Percentiles rank a stretch among this genome's conserved stretches.
Conservation (phyloP, 305 asterid genomes). For the Plantago rigida region DNA sequence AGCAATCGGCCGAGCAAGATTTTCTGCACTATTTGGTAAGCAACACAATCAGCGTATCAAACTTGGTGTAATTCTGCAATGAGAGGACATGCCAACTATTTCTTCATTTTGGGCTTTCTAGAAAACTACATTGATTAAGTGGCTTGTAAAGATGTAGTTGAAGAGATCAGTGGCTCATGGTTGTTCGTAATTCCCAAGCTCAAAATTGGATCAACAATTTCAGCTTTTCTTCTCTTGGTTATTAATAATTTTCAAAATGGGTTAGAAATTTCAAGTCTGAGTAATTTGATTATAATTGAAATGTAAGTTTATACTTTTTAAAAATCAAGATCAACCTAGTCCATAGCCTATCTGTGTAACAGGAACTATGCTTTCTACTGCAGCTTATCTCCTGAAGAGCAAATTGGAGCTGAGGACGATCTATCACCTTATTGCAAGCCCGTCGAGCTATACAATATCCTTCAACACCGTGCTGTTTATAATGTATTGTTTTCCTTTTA, state of each 20-base stretch:
- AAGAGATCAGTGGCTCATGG: neutral
- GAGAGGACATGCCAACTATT: too few species aligned
- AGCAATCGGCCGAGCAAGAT: neutral
- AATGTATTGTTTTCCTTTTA: slow-evolving; percentile 41
- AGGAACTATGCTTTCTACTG: slow-evolving; percentile 71
- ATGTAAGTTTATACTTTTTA: too few species aligned
- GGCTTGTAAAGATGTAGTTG: too few species aligned
- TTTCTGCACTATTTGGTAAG: neutral
- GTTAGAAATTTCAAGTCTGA: slow-evolving; percentile 19
- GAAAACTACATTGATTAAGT: too few species aligned
- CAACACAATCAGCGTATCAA: neutral
- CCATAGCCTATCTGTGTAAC: slow-evolving; percentile 39
- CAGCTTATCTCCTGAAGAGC: slow-evolving; percentile 82
- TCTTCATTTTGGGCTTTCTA: too few species aligned
- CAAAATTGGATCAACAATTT: slow-evolving; percentile 8
- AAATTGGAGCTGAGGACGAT: slow-evolving; percentile 87
- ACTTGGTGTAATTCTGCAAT: neutral
- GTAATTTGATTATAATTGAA: neutral
- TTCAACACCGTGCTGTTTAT: slow-evolving; percentile 76
- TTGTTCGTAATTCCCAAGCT: slow-evolving; percentile 9
- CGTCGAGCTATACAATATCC: slow-evolving; percentile 83
- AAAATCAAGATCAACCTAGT: slow-evolving; percentile 18
- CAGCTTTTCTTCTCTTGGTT: slow-evolving; percentile 6
- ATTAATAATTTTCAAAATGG: slow-evolving; percentile 6
- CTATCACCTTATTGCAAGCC: slow-evolving; percentile 90